Evolutionary conservation across 108 stramenopile species (phyloP), one percentile per base, ranked within the genome.

Genomic region (Fistulifera pelliculosa): DNA sequence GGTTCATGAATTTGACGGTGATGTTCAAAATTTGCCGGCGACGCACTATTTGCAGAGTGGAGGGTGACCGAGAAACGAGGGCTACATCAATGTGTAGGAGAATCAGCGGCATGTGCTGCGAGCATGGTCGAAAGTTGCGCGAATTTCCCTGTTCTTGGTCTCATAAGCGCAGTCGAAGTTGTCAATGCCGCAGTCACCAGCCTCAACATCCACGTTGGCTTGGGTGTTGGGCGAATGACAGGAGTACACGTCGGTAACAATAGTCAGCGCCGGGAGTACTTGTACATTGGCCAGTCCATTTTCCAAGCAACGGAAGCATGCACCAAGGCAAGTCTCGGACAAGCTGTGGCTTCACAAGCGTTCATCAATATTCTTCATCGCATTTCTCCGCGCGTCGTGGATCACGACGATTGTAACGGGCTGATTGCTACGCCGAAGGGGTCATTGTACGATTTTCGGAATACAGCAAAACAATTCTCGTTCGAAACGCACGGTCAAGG

Each of bases 1-100:
- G 41, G 74, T 82, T 14, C 53, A 53, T 52, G 27, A 49, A 14
- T 54, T 69, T 47, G 66, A 74, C 10, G 85, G 85, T 1, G 85
- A 87, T 51, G 61, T 87, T 27, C 58, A 81, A 87, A 87, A 55
- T 87, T 87, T 70, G 81, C 71, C 16, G 71, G 70, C 42, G 68
- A 70, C 50, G 68, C 63, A 41, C 21, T 73, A 14, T 73, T 69
- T 41, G 51, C 44, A 6, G 68, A 77, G 31, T 69, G 70, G 68
- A 54, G 45, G 51, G 70, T 17, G 39, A 59, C 49, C 25, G 35
- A 47, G 3, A 47, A 60, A 44, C 41, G 52, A 1, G 22, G 18
- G 35, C 3, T 21, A 39, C 65, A 71, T 26, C 45, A 61, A 26
- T 85, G 83, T 47, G 83, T 81, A 18, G 47, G 42, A 41, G 47